Evolutionary conservation across 108 stramenopile genomes (phyloP).

Genomic region (Stephanodiscus triporus): DNA sequence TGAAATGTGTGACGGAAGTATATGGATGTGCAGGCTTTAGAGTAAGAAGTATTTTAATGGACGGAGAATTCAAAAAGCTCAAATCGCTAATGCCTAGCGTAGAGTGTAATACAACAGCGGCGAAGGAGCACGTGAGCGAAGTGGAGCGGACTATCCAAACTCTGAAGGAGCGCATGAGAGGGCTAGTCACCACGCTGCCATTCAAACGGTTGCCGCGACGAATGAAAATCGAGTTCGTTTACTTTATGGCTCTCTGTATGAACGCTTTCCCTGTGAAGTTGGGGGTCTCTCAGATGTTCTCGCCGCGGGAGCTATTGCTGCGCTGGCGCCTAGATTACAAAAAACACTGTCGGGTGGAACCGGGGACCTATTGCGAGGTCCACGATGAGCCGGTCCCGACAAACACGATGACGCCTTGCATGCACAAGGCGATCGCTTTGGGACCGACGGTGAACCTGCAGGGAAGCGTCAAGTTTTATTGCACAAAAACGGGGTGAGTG

Average conservation of each 20-base stretch:
- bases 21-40: not conserved
- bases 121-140: slow-evolving; percentile 10
- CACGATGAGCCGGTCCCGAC: slow-evolving; percentile 2
- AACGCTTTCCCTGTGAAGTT: too few relatives aligned
- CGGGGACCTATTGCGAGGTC: slow-evolving; percentile 14
- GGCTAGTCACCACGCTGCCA: slow-evolving; percentile 17
- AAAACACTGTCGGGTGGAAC: slow-evolving; percentile 10
- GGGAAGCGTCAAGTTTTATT: too few relatives aligned
- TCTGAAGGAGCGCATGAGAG: too few relatives aligned
- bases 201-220: slow-evolving; percentile 12
- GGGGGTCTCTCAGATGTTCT: not conserved
- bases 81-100: not conserved
- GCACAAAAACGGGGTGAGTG: too few relatives aligned
- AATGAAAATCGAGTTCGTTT: not conserved
- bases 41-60: too few relatives aligned
- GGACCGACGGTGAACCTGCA: too few relatives aligned
- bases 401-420: too few relatives aligned
- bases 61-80: too few relatives aligned
- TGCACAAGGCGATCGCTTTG: too few relatives aligned
- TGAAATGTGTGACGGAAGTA: too few relatives aligned
- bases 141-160: too few relatives aligned
- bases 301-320: slow-evolving; percentile 4
- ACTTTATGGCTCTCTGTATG: not conserved
- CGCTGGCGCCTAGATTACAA: slow-evolving; percentile 4
- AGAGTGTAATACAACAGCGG: slow-evolving; percentile 22